phyloP scores from a whole-genome alignment of 805 yeast species.

The Metschnikowia anglica region DNA sequence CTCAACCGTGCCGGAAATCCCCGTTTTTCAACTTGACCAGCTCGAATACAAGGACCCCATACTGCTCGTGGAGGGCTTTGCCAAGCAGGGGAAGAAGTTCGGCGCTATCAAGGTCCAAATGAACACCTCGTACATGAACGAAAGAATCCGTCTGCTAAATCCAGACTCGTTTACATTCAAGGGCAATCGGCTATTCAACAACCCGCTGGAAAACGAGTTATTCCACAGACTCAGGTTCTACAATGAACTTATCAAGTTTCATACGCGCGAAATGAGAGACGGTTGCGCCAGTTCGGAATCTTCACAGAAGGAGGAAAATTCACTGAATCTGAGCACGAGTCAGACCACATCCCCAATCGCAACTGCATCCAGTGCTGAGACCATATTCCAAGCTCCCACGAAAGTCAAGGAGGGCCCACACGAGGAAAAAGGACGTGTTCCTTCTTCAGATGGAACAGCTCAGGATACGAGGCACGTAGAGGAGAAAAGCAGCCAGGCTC shows the following conservation, averaged over 20 bases:
- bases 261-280: slow-evolving; percentile 16
- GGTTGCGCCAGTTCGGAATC: neutral
- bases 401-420: too few relatives aligned
- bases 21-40: slow-evolving; percentile 49
- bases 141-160: slow-evolving; percentile 33
- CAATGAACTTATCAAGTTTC: slow-evolving; percentile 44
- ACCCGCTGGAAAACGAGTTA: slow-evolving; percentile 43
- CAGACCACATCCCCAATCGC: too few relatives aligned
- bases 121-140: slow-evolving; percentile 39
- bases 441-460: too few relatives aligned
- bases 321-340: too few relatives aligned
- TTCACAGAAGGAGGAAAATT: too few relatives aligned
- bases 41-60: slow-evolving; percentile 64
- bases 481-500: too few relatives aligned
- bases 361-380: too few relatives aligned
- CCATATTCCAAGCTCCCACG: too few relatives aligned
- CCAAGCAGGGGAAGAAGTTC: slow-evolving; percentile 50
- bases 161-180: slow-evolving; percentile 53
- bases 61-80: slow-evolving; percentile 54
- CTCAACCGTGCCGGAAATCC: too few relatives aligned
- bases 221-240: slow-evolving; percentile 49
- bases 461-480: too few relatives aligned
- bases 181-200: slow-evolving; percentile 48
- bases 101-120: slow-evolving; percentile 80
- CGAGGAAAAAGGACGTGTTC: too few relatives aligned